A percentile compares a stretch with the other conserved stretches of the same genome.
These are phyloP conservation scores for Sporothrix dimorphospora DNA, from an alignment of 2,329 filamentous ascomycete genomes.

Conservation along the genomic window DNA sequence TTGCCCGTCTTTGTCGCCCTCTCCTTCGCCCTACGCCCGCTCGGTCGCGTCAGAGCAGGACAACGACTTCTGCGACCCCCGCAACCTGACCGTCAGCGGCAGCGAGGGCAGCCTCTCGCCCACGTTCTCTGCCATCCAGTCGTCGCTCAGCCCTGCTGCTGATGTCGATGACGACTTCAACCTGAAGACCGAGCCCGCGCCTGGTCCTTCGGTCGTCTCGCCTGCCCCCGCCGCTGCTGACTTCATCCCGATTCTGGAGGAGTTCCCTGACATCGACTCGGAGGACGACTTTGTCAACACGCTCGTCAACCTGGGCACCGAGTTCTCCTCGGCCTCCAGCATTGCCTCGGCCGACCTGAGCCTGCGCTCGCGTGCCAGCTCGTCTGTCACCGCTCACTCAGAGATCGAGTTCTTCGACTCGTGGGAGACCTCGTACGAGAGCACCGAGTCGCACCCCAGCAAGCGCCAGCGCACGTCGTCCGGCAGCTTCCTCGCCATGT, in stretches of 20 bases:
- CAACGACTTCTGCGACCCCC: slow-evolving; percentile 87
- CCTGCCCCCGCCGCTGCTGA: slow-evolving; percentile 52
- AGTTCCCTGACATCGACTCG: slow-evolving; percentile 85
- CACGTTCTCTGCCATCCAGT: slow-evolving; percentile 68
- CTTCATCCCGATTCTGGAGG: slow-evolving; percentile 70
- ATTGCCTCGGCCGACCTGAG: slow-evolving; percentile 43
- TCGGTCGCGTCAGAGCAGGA: slow-evolving; percentile 71
- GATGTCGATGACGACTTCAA: slow-evolving; percentile 58
- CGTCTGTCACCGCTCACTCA: slow-evolving; percentile 72
- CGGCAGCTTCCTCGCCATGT: slow-evolving; percentile 45
- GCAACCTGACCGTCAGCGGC: slow-evolving; percentile 76
- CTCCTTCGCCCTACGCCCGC: slow-evolving; percentile 76
- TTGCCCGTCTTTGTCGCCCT: slow-evolving; percentile 85
- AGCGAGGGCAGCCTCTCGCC: slow-evolving; percentile 54
- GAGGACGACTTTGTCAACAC: slow-evolving; percentile 83
- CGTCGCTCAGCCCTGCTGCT: slow-evolving; percentile 61
- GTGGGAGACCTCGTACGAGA: slow-evolving; percentile 62
- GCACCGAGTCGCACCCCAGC: slow-evolving; percentile 56
- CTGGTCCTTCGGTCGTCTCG: slow-evolving; percentile 35
- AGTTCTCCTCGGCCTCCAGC: slow-evolving; percentile 44
- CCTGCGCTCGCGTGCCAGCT: slow-evolving; percentile 70
- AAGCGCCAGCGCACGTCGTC: slow-evolving; percentile 60
- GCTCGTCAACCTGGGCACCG: slow-evolving; percentile 67
- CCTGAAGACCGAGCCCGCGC: slow-evolving; percentile 51
- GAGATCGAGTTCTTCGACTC: slow-evolving; percentile 78